These are phyloP conservation scores for Magnaporthiopsis incrustans DNA, from an alignment of 2,329 filamentous ascomycete genomes.

Conservation along the genomic window DNA sequence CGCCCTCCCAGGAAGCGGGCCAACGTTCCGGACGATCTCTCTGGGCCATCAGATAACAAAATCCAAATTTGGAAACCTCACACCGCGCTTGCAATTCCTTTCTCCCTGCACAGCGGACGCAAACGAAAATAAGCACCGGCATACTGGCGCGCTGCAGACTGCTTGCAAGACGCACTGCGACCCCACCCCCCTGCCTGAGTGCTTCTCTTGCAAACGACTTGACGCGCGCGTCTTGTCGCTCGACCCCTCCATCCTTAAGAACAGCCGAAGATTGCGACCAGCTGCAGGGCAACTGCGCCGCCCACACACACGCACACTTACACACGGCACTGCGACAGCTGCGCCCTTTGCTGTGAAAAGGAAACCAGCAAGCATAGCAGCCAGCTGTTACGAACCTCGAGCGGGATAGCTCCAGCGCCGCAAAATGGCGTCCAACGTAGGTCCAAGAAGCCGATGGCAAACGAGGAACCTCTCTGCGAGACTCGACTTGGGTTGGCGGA, in stretches of 20 bases:
- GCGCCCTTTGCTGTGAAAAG: neutral
- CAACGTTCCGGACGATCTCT: slow-evolving; percentile 10
- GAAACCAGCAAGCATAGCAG: neutral
- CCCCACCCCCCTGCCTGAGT: neutral
- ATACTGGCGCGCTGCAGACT: neutral
- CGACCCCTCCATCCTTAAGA: neutral
- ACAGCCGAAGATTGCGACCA: neutral
- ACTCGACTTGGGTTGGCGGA: neutral
- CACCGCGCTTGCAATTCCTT: slow-evolving; percentile 7
- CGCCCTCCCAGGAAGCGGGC: slow-evolving; percentile 10
- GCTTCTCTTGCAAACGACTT: neutral
- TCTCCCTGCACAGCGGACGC: slow-evolving; percentile 8
- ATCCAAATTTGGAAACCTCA: slow-evolving; percentile 9
- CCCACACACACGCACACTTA: neutral
- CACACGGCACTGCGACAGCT: neutral
- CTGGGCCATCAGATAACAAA: neutral
- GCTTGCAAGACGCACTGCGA: neutral
- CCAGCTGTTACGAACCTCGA: neutral
- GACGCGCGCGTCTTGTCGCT: slow-evolving; percentile 1
- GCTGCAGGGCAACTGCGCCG: neutral
- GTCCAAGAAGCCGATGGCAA: neutral
- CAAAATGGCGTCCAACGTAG: slow-evolving; percentile 1
- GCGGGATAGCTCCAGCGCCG: too few species aligned
- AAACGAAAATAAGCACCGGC: neutral
- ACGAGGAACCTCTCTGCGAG: neutral